Base-by-base conservation (phyloP, 805 yeast genomes). In the Starmera dryadoides region DNA sequence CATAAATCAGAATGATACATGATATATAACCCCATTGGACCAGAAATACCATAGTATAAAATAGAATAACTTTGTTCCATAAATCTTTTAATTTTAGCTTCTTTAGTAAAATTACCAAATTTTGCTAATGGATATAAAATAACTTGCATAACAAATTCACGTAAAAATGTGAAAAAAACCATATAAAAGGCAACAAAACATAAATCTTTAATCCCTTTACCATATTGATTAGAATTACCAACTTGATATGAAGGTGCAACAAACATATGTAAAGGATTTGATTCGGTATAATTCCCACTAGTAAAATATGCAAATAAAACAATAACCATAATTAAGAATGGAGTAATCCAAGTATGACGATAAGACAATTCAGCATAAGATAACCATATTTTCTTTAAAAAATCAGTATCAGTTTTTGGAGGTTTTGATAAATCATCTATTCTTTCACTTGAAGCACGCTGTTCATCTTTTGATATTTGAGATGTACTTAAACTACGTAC, bases 31-130 rank as follows among this genome's bases (percentile, higher is more conserved):
- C 98, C 99, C 42, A 81, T 69, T 0, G 96, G 94, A 14, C 95
- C 94, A 21, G 85, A 69, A 7, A 79, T 45, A 11, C 89, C 84
- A 56, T 81, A 88, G 63, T 93, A 93, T 43, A 86, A 58, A 50
- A 87, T 71, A 2, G 91, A 75, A 58, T 91, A 93, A 7, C 88
- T 73, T 66, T 93, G 99, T 62, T 93, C 99, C 81, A 86, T 78
- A 62, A 91, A 88, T 59, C 99, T 75, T 44, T 74, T 76, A 33
- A 77, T 59, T 60, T 86, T 89, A 17, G 69, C 68, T 5, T 47
- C 40, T 17, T 61, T 59, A 30, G 48, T 66, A 30, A 86, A 54
- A 1, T 86, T 86, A 33, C 59, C 66, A 28, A 43, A 40, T 9
- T 25, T 30, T 2, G 96, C 91, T 28, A 86, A 44, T 7, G 98